Evolutionary conservation across 805 yeast species (phyloP), one percentile per base, ranked within the genome.

Genomic region (Saturnispora quitensis): DNA sequence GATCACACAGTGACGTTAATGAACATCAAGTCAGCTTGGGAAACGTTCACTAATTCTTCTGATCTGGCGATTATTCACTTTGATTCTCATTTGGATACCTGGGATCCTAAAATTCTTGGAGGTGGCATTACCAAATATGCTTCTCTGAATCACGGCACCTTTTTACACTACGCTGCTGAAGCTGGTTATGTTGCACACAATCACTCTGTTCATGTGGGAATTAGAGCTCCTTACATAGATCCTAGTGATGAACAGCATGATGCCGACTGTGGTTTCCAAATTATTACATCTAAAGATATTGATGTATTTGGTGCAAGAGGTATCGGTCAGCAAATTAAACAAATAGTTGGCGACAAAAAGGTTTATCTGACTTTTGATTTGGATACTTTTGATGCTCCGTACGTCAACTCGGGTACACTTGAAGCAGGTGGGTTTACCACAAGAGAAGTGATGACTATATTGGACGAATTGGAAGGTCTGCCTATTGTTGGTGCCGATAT

Each of bases 321-420:
- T 3, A 69, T 76, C n/a, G 67, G 73, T 8, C 56, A 61, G 13
- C 59, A 58, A 18, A 62, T 77, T 25, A 70, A 65, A 47, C 54
- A 63, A 4, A 56, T 64, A 2, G 70, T 75, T 0, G 73, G 74
- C 2, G 53, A 58, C 44, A 55, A 61, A 15, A 77, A 77, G 1
- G 78, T 73, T 2, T 75, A 75, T 57, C 62, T 75, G 5, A 65
- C 75, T 0, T 71, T 75, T 34, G 79, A 75, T 62, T 74, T 80
- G 45, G 89, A 82, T 61, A 85, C 82, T 2, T 70, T 85, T 54
- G 93, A 85, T 61, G 89, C 89, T 0, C 68, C 73, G 48, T 88
- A 88, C 3, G 86, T 90, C 15, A 90, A 86, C 1, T 84, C 91
- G 0, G 93, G 93, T 9, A 85, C 93, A 4, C 77, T 83, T 58